Evolutionary conservation across 768 basidiomycete species (phyloP), one percentile per base, ranked within the genome.

Genomic region (Tricholoma bakamatsutake): DNA sequence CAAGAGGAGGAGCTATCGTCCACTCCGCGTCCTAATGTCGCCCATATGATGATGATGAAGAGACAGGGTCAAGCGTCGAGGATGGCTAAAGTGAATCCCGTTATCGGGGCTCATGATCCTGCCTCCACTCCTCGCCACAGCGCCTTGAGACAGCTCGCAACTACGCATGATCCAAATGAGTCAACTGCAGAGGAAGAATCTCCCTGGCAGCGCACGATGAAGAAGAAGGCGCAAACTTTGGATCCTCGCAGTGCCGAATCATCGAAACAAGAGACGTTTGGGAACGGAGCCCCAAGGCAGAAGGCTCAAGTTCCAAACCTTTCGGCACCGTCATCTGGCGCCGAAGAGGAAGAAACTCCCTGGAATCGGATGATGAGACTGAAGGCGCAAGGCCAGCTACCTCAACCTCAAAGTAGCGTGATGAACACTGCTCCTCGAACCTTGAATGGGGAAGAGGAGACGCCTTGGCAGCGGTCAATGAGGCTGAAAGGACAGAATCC

Each of bases 141-240:
- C 17, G 33, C 43, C 54, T 17, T 55, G 54, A 55, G 37, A 55
- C 54, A 28, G 31, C 37, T 40, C 8, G 18, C 39, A 35, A 35
- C 13, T 3, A 27, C 12, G 15, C 45, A 47, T 28, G 34, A 55
- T 47, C 33, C 54, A 46, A 35, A 17, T 17, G 30, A 55, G 43
- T 48, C 45, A 13, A 17, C 34, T 10, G 50, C 47, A 37, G 55
- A 53, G 34, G 54, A 49, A 21, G 50, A 37, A 33, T 35, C 55
- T 33, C 50, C 27, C n/a, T 56, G 58, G 58, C 49, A 53, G 42
- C 55, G 49, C 24, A 52, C 47, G 51, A 50, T 46, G 60, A 48
- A 12, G 31, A 46, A 37, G 42, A 52, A 55, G 34, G n/a, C 40
- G 6, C 51, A 52, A 28, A 39, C 33, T 24, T 49, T 47, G 3